phyloP scores from a whole-genome alignment of 352 stramenopile species.

The Globisporangium cederbergense region DNA sequence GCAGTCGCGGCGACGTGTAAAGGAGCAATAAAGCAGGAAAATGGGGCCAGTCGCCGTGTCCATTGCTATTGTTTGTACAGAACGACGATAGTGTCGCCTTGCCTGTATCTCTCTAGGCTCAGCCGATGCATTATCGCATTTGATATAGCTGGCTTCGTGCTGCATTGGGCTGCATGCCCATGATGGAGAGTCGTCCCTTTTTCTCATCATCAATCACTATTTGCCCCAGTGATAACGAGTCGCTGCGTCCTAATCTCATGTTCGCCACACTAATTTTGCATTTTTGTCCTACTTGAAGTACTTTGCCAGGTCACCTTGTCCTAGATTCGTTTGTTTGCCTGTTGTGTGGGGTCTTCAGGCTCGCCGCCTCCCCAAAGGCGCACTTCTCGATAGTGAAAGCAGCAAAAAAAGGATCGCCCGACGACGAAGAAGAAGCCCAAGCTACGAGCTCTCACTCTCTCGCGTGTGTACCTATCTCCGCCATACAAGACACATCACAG shows the following conservation, averaged over 20 bases:
- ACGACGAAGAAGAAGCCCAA: constrained; percentile 1
- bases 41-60: not conserved
- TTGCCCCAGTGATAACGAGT: not conserved
- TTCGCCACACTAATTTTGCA: not conserved
- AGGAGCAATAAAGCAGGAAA: constrained; percentile 2
- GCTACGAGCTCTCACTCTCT: not conserved
- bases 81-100: too few relatives aligned
- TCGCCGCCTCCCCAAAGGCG: not conserved
- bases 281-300: not conserved
- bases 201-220: not conserved
- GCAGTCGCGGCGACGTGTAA: not conserved
- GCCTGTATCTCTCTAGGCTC: too few relatives aligned
- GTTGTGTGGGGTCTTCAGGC: not conserved
- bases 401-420: constrained; percentile 8
- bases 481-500: not conserved
- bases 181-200: not conserved
- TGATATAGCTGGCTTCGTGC: too few relatives aligned
- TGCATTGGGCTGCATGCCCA: not conserved
- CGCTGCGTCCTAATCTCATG: not conserved
- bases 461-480: not conserved
- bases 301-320: not conserved
- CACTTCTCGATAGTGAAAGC: constrained; percentile 7
- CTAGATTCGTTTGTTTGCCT: not conserved
- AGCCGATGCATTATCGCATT: too few relatives aligned
- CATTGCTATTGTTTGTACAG: not conserved